phyloP scores from a whole-genome alignment of 2,329 filamentous ascomycete genomes.

The Clarireedia monteithiana region DNA sequence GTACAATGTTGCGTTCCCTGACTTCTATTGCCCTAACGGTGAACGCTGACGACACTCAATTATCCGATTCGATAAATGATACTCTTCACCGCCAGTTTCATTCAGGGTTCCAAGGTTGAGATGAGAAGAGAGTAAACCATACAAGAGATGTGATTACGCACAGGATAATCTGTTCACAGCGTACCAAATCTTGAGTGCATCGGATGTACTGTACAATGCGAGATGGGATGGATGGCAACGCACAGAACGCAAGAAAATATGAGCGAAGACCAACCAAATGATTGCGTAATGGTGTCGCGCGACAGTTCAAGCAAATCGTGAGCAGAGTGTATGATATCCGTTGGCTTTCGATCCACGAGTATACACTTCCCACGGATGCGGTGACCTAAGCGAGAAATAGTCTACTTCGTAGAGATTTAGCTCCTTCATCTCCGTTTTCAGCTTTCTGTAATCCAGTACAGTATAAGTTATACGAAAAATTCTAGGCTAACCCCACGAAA shows the following conservation, averaged over 20 bases:
- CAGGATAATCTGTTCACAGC: no score
- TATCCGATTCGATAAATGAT: slow-evolving; percentile 1
- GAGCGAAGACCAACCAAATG: neutral
- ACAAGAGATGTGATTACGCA: neutral
- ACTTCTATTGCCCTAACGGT: slow-evolving; percentile 5
- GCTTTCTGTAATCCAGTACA: no score
- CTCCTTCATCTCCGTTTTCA: no score
- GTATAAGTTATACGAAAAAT: no score
- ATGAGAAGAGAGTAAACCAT: neutral
- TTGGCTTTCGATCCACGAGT: neutral
- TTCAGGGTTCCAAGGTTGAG: neutral
- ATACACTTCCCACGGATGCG: neutral
- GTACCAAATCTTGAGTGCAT: neutral
- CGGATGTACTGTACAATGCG: neutral
- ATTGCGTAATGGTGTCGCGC: neutral
- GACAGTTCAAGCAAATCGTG: neutral
- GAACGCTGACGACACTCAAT: neutral
- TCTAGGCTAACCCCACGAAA: no score
- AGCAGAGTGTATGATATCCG: neutral
- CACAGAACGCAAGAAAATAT: neutral
- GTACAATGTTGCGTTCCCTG: slow-evolving; percentile 8
- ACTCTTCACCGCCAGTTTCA: slow-evolving; percentile 5
- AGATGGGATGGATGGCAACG: neutral
- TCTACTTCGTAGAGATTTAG: neutral
- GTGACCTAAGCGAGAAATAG: neutral